Base-by-base conservation (phyloP, 2,329 filamentous ascomycete genomes). In the Hymenoscyphus salicellus region DNA sequence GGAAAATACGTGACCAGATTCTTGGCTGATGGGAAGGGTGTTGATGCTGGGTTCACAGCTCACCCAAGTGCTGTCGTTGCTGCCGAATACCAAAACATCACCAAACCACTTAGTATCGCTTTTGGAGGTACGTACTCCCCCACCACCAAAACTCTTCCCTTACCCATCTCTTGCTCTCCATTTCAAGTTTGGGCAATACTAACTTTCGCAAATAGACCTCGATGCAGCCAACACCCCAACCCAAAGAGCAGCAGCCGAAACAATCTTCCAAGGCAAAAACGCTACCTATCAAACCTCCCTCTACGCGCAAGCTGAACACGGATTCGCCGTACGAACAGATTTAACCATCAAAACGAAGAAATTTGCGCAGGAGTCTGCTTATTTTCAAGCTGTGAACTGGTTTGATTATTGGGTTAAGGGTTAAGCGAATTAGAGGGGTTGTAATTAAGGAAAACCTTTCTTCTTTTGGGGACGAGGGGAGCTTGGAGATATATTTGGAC, bases 281-380 rank as follows among this genome's bases (percentile, higher is more conserved):
- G 76, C 81, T 64, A 78, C 86, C 7, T 94, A 88, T 77, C 88
- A 92, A 75, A 83, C 93, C 65, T 86, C 82, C 67, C 77, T 94
- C 52, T 94, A 88, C 80, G 84, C 85, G 17, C 85, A 84, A 43
- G 88, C 89, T 6, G 75, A 79, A 66, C 91, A 95, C 73, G 91
- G 91, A 0, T 95, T 94, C 72, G 88, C 86, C 17, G 88, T 92
- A 7, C 83, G 90, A 41, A 85, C 81, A 3, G 87, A 94, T 71
- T 63, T 83, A 32, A 78, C 78, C 2, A 78, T 82, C 64, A 78
- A 78, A 23, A 69, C 73, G 63, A 78, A 85, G 73, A 86, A 83
- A 77, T 93, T 86, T 74, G 89, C 87, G 36, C 93, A 93, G 82
- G 89, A 94, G 78, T 83, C 87, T 75, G 90, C 91, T 0, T 93